Base-by-base conservation (phyloP, 2,329 filamentous ascomycete genomes). In the Stemphylium beticola region DNA sequence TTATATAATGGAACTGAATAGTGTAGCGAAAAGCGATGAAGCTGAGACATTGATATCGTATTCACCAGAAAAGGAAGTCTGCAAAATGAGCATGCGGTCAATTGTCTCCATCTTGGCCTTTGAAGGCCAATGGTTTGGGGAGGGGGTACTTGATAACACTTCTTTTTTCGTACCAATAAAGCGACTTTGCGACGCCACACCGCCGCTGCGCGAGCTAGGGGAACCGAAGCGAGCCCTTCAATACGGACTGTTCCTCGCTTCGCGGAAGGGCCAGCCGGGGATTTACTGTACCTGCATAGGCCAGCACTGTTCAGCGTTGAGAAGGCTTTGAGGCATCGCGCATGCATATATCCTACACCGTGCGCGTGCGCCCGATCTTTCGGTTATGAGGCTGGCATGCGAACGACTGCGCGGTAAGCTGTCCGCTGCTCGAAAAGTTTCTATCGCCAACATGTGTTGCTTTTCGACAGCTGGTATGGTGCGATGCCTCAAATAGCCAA, bases 1-100 rank as follows among this genome's bases (percentile, higher is more conserved):
- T 39, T 41, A 55, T 39, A 44, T 36, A 46, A 36, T 36, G 41
- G 26, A 40, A 55, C 39, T 48, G 44, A 44, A 42, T 18, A 29
- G 31, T 39, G 42, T 24, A 39, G 46, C 34, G 22, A 54, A 43
- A 44, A 38, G 36, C 33, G 17, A 43, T 32, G 15, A 17, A 36
- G 33, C 33, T 26, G 47, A 44, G 48, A 54, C 47, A 42, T 33
- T 41, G 31, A 39, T 22, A 34, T 44, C 33, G 40, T 31, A 29
- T 26, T 45, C 22, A 26, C 14, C 10, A 1, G 32, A 45, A 15
- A 34, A 45, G 32, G 32, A 34, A 34, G 14, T 36, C 20, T 34
- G 9, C 4, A 11, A 11, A 36, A 12, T 24, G 20, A 15, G 18
- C 32, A 32, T 20, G 42, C 14, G 10, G n/a, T 7, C 9, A 5